Evolutionary conservation across 768 basidiomycete species (phyloP), one percentile per base, ranked within the genome.

Genomic region (Sarcomyxa edulis): DNA sequence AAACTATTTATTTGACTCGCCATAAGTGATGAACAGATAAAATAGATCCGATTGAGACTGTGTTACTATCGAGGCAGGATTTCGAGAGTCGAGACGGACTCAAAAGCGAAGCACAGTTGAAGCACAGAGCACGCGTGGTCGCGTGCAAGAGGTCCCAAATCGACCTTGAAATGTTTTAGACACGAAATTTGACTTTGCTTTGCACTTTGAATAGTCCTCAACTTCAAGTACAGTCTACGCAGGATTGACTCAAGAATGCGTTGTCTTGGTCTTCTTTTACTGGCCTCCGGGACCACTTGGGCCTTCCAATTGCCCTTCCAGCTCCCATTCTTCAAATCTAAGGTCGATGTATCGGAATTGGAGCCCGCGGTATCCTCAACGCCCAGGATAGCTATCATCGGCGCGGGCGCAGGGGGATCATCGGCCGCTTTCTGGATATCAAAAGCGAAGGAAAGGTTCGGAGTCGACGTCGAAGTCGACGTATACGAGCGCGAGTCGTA

Each of bases 381-480:
- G 0, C 74, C 80, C 31, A 64, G 81, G 32, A 71, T 96, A 48
- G 93, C 92, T 6, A 80, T 96, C 52, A 76, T 96, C 38, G 93
- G 93, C 12, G 92, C 93, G 0, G 93, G 93, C 19, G 91, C 93
- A 10, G 89, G 71, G 7, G 93, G 93, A 7, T 78, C 76, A 11
- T 84, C 88, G 18, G 86, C 91, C 15, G 90, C 80, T 2, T 87
- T 78, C 53, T 87, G 91, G 82, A 80, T 94, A 37, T 72, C 76
- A 14, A 84, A 84, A 54, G 86, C 84, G 19, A 81, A 82, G 48
- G 71, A 85, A 47, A 68, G 84, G 18, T 80, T 71, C 41, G 78
- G 74, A 3, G 47, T 89, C 23, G 70, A 84, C 40, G 68, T 89
- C 3, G 79, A 86, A 36, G 69, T 96, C 10, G 90, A 95, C 50